Evolutionary conservation across 1,284 basidiomycete species (phyloP), one percentile per base, ranked within the genome.

Genomic region (Golubevia pallescens): DNA sequence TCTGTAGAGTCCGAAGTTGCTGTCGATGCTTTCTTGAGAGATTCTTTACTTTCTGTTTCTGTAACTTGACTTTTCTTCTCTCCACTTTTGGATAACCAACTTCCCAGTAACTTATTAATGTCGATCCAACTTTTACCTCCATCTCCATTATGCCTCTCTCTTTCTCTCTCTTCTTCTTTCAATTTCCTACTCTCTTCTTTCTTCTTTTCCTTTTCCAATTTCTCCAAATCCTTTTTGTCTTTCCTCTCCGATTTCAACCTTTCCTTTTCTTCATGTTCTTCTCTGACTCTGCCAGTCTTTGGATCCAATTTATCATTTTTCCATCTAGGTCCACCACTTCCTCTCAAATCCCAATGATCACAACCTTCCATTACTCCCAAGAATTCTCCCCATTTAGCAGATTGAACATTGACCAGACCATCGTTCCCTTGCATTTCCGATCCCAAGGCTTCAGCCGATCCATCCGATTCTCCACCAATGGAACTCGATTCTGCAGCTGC

Each of bases 321-420:
- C n/a, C n/a, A n/a, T n/a, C n/a, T n/a, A n/a, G n/a, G n/a, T n/a
- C 88, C 88, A n/a, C 88, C 87, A 63, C 87, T 91, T 0, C 97
- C 97, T 65, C 97, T 88, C 78, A 98, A 89, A 78, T 97, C 93
- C 97, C 97, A 99, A 84, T 99, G 97, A 87, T 99, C 95, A 74
- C 91, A 93, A 1, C 91, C 92, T 71, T 97, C 93, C 81, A 99
- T 88, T 20, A 91, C 90, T 3, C 96, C 96, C 16, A 99, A 87
- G 86, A 94, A 83, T 58, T 73, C 67, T 48, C 82, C 81, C 81
- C 81, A 84, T 51, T 73, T 75, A 3, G 79, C 80, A 60, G 71
- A 77, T 64, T 74, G 69, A n/a, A 99, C 89, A 10, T 92, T 93
- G 19, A 99, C 96, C 14, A 99, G 88, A 0, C 95, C 95, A 81